Conservation (phyloP, 257 asterid genomes). For the Apocynum venetum region DNA sequence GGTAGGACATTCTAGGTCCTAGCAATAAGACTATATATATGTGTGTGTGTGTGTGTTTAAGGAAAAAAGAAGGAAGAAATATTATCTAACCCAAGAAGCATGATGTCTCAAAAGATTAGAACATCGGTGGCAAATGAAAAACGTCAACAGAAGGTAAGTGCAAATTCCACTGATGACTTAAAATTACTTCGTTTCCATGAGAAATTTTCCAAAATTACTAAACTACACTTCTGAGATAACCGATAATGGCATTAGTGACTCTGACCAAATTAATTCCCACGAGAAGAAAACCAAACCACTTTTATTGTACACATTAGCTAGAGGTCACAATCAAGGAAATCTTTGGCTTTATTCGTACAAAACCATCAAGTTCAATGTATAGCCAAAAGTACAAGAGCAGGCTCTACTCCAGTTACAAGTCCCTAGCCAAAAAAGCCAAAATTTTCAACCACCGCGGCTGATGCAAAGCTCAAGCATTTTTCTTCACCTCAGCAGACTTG, state of each 20-base stretch:
- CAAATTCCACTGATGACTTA: neutral
- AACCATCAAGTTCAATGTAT: conserved; percentile 5
- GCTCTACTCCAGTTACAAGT: conserved; percentile 14
- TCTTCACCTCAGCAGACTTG: conserved; percentile 79
- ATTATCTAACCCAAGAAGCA: neutral
- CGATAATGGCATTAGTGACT: neutral
- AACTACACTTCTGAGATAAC: neutral
- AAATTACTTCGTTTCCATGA: neutral
- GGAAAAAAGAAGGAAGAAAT: too few species aligned
- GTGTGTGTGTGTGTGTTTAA: too few species aligned
- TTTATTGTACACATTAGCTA: conserved; percentile 7
- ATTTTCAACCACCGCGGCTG: conserved; percentile 17
- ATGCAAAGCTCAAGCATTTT: conserved; percentile 35
- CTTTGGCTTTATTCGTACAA: conserved; percentile 13
- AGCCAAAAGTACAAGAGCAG: conserved; percentile 8
- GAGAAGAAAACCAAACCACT: neutral
- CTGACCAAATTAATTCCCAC: neutral
- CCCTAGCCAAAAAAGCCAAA: conserved; percentile 28
- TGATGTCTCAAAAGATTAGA: neutral
- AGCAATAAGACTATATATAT: neutral
- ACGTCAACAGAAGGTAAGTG: neutral
- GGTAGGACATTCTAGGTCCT: too few species aligned
- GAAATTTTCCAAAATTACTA: neutral
- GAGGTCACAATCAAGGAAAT: neutral
- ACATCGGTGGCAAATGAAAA: neutral